These are phyloP conservation scores for Oryza coarctata DNA, from an alignment of 176 grass and related monocot genomes.

Conservation along the genomic window DNA sequence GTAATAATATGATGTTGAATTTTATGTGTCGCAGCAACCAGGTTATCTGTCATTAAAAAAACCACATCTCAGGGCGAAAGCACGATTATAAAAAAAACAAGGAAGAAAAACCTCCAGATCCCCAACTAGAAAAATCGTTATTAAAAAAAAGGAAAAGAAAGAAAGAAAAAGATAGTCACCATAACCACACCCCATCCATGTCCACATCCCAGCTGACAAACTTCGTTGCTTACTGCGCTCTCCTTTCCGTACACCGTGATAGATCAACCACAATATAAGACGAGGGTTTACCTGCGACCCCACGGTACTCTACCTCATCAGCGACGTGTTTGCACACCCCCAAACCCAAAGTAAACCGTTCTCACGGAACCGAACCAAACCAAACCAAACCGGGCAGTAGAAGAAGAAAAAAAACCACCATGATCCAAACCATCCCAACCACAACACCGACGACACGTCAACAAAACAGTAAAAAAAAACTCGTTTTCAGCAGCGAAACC, in stretches of 20 bases:
- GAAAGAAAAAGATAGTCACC: background rate
- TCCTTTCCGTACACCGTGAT: slow-evolving; percentile 21
- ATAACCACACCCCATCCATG: background rate
- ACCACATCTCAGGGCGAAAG: too few species aligned
- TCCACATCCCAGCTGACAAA: background rate
- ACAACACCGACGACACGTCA: background rate
- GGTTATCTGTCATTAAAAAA: too few species aligned
- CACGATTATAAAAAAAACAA: background rate
- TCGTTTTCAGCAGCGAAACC: background rate
- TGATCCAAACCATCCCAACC: background rate
- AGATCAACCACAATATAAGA: slow-evolving; percentile 12
- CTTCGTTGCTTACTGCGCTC: background rate
- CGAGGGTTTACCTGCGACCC: background rate
- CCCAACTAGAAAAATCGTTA: background rate
- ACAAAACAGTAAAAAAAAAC: background rate
- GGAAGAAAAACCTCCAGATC: background rate
- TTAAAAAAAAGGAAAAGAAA: background rate
- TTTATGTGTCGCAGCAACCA: too few species aligned
- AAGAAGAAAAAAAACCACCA: background rate
- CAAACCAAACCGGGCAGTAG: background rate
- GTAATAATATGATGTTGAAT: too few species aligned
- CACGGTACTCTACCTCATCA: background rate
- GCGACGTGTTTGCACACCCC: background rate
- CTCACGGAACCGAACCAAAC: background rate
- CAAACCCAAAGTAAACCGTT: background rate